These are phyloP conservation scores for Rhamnella rubrinervis DNA, from an alignment of 331 rosid species.

Conservation along the genomic window DNA sequence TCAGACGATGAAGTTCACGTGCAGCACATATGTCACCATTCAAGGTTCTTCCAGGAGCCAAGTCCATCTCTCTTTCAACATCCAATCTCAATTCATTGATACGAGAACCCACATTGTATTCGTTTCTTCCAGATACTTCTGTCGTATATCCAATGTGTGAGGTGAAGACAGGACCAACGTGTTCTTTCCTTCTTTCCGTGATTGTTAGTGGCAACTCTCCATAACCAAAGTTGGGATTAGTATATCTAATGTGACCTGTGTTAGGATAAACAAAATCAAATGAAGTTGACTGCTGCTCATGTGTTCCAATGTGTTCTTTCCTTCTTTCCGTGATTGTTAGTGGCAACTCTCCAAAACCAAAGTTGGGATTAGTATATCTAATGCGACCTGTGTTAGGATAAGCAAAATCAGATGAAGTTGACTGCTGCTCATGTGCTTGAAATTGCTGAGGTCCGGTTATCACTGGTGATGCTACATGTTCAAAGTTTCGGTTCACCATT, in stretches of 20 bases:
- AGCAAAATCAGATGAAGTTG: not conserved
- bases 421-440: no score
- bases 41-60: conserved; percentile 13
- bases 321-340: conserved; percentile 1
- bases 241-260: not conserved
- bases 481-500: not conserved
- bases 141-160: not conserved
- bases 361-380: not conserved
- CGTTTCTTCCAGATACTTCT: conserved; percentile 17
- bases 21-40: conserved; percentile 1
- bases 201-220: not conserved
- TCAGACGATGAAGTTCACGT: not conserved
- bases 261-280: conserved; percentile 2
- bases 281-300: not conserved
- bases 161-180: not conserved
- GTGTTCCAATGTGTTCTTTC: not conserved
- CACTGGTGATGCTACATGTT: not conserved
- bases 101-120: not conserved
- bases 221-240: not conserved
- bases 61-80: conserved; percentile 15
- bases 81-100: not conserved
- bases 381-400: conserved; percentile 10
- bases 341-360: not conserved
- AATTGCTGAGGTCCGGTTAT: no score
- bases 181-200: conserved; percentile 3